A percentile compares a stretch with the other conserved stretches of the same genome.
These are phyloP conservation scores for Pichia terricola DNA, from an alignment of 1,139 yeast species.

Conservation along the genomic window DNA sequence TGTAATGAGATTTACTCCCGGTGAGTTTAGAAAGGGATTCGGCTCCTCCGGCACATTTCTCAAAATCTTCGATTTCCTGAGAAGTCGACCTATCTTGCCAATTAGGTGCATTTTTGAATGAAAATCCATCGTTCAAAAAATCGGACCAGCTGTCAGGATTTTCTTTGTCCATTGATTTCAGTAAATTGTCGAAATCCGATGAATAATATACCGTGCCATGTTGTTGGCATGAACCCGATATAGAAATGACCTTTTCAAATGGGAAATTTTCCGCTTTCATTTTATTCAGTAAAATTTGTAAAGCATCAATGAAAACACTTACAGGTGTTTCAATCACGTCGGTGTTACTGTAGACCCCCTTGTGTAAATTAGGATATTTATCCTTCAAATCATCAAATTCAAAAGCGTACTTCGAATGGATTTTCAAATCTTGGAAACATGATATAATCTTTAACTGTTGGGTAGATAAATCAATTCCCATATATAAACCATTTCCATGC, in stretches of 20 bases:
- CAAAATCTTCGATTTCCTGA: conserved; percentile 55
- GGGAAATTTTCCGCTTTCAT: conserved; percentile 49
- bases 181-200: conserved; percentile 31
- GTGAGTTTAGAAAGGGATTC: conserved; percentile 57
- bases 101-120: conserved; percentile 67
- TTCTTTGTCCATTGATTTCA: conserved; percentile 29
- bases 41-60: conserved; percentile 52
- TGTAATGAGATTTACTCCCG: conserved; percentile 81
- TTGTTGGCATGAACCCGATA: conserved; percentile 86
- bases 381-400: conserved; percentile 56
- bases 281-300: conserved; percentile 52
- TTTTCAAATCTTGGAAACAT: conserved; percentile 39
- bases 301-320: conserved; percentile 79
- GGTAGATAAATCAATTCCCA: conserved; percentile 84
- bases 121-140: conserved; percentile 35
- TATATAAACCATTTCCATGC: conserved; percentile 24
- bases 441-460: conserved; percentile 79
- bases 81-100: conserved; percentile 95
- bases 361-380: conserved; percentile 28
- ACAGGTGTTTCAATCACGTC: conserved; percentile 40
- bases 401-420: conserved; percentile 48
- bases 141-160: conserved; percentile 24
- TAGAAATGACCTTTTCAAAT: conserved; percentile 51
- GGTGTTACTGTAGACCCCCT: background rate
- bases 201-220: conserved; percentile 89